Evolutionary conservation across 768 basidiomycete species (phyloP).

Genomic region (Porphyrellus cyaneotinctus): DNA sequence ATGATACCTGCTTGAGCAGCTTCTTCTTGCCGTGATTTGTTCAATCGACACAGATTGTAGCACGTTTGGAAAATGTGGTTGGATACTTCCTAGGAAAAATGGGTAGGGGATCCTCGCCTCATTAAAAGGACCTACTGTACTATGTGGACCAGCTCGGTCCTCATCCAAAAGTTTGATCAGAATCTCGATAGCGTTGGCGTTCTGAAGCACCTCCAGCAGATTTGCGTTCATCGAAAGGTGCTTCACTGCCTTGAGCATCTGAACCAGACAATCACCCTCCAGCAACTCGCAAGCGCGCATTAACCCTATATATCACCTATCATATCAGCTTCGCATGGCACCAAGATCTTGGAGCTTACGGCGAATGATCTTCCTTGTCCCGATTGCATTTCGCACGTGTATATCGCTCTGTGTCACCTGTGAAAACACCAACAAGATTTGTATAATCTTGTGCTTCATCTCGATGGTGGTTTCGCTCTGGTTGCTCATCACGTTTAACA

Average conservation of each 20-base stretch:
- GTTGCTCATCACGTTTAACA: constrained; percentile 83
- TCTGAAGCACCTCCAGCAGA: constrained; percentile 89
- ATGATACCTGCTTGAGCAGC: constrained; percentile 95
- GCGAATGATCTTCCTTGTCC: constrained; percentile 82
- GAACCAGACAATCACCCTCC: constrained; percentile 82
- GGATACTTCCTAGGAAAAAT: constrained; percentile 73
- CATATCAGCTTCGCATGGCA: constrained; percentile 1
- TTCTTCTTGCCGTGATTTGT: constrained; percentile 94
- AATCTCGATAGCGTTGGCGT: constrained; percentile 91
- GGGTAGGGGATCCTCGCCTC: not conserved
- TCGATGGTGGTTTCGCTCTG: constrained; percentile 60
- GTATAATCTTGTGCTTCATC: constrained; percentile 86
- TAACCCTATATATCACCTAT: constrained; percentile 52
- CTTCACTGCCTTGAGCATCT: constrained; percentile 91
- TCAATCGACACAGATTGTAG: constrained; percentile 92
- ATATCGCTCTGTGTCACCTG: constrained; percentile 96
- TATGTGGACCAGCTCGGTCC: constrained; percentile 71
- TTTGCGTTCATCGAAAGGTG: constrained; percentile 93
- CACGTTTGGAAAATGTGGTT: constrained; percentile 98
- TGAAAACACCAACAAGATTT: constrained; percentile 86
- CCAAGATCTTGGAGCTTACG: constrained; percentile 52
- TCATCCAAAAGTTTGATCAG: constrained; percentile 83
- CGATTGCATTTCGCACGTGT: constrained; percentile 89
- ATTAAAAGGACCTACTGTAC: constrained; percentile 53
- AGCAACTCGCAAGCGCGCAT: constrained; percentile 84